Conservation (phyloP, 805 yeast genomes). For the Cyberlindnera lachancei region DNA sequence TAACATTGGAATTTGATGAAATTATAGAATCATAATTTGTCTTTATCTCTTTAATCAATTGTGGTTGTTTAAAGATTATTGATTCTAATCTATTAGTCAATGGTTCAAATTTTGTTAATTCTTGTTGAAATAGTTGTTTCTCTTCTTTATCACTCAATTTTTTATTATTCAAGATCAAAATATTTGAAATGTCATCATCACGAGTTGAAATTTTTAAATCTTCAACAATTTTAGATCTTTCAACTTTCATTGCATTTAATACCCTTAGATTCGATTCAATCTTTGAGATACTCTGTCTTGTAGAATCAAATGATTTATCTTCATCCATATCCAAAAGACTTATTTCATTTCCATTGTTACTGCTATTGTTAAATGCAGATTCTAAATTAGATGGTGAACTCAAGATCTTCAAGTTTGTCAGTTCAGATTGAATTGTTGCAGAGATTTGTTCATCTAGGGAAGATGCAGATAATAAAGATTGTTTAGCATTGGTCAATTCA, state of each 20-base stretch:
- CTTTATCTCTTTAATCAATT: conserved; percentile 39
- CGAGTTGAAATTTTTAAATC: conserved; percentile 67
- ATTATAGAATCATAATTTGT: conserved; percentile 38
- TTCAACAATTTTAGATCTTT: conserved; percentile 50
- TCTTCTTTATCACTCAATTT: conserved; percentile 46
- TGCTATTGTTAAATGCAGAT: conserved; percentile 15
- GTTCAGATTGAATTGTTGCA: conserved; percentile 35
- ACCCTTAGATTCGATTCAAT: conserved; percentile 55
- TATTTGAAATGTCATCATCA: conserved; percentile 76
- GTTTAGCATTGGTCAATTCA: conserved; percentile 49
- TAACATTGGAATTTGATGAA: conserved; percentile 33
- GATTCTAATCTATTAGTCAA: conserved; percentile 59
- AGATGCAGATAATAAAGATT: conserved; percentile 54
- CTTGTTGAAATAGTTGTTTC: conserved; percentile 56
- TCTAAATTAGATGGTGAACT: conserved; percentile 33
- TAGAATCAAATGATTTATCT: conserved; percentile 21
- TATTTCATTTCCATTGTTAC: conserved; percentile 25
- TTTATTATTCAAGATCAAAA: conserved; percentile 53
- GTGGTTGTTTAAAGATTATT: conserved; percentile 58
- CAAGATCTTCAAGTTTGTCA: conserved; percentile 37
- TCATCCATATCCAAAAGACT: conserved; percentile 70
- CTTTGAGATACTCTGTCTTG: conserved; percentile 33
- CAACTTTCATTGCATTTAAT: conserved; percentile 54
- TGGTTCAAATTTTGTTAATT: conserved; percentile 68
- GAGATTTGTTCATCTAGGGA: conserved; percentile 50